These are phyloP conservation scores for Plasmodium berghei DNA, from an alignment of 169 alveolate species.

Conservation along the genomic window DNA sequence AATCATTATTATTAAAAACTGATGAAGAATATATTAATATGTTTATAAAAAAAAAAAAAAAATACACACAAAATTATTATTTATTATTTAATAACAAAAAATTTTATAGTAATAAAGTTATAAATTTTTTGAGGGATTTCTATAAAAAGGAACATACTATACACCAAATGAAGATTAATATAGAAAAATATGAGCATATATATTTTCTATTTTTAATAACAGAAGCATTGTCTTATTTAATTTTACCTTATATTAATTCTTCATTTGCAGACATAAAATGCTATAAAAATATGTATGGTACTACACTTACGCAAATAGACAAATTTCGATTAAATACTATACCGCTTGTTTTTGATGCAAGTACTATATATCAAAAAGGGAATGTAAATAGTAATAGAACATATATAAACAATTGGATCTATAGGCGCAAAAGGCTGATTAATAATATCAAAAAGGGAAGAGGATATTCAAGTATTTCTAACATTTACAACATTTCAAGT, in stretches of 20 bases:
- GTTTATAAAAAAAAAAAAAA: slow-evolving; percentile 12
- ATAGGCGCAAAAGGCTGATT: slow-evolving; percentile 1
- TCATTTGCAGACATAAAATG: slow-evolving; percentile 27
- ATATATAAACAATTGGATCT: background rate
- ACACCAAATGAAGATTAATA: slow-evolving; percentile 53
- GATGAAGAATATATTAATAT: background rate
- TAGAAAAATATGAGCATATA: slow-evolving; percentile 75
- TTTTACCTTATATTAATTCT: slow-evolving; percentile 41
- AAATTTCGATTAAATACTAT: slow-evolving; percentile 40
- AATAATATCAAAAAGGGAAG: background rate
- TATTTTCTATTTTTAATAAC: slow-evolving; percentile 55
- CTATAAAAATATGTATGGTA: slow-evolving; percentile 11
- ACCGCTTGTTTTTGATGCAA: slow-evolving; percentile 3
- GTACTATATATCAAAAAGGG: background rate
- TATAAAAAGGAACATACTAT: slow-evolving; percentile 45
- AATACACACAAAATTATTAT: background rate
- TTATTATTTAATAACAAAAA: slow-evolving; percentile 33
- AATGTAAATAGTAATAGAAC: slow-evolving; percentile 1
- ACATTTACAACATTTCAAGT: slow-evolving; percentile 2
- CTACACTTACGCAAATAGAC: slow-evolving; percentile 10
- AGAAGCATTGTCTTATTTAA: slow-evolving; percentile 43
- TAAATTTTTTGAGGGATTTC: slow-evolving; percentile 62
- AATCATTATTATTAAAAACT: background rate
- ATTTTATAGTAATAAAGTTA: slow-evolving; percentile 33
- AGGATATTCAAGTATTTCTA: slow-evolving; percentile 6